Base-by-base conservation (phyloP, 108 stramenopile species). In the Nitzschia sp. region DNA sequence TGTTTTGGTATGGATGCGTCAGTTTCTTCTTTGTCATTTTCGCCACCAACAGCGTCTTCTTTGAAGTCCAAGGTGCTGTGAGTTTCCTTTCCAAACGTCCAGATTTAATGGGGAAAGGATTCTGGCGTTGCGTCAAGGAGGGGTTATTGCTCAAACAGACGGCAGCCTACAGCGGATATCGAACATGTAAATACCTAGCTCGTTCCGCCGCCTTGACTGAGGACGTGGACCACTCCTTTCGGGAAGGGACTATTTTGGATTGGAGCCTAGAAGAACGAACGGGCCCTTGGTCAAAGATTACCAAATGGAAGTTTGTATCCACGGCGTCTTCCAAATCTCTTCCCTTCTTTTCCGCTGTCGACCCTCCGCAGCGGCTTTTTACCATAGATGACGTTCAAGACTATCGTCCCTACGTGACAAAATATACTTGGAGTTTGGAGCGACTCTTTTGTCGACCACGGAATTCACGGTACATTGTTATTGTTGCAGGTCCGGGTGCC, bases 371-470 rank as follows among this genome's bases (percentile, higher is more conserved):
- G 38, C 69, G 73, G 55, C 19, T 82, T 17, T 78, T 71, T 47
- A 72, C 66, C 8, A 51, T 75, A 1, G 82, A 85, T 13, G 86
- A 88, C 63, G 64, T 84, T 3, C 76, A 33, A 27, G 84, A 78
- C 46, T 47, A 72, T 24, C 66, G 68, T 1, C 84, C 87, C 0
- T 78, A 81, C 57, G 56, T 88, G 38, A 88, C 87, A 0, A 31
- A 49, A 2, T 19, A 68, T 26, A 64, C 64, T 75, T 90, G 84
- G 84, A 54, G 59, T 13, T 73, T 84, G 24, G 76, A 77, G 29
- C 61, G 57, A 28, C 11, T 77, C 1, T 82, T 73, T 61, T 82
- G 81, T 38, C 60, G 76, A 13, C 59, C 60, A 3, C n/a, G 69
- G 27, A 60, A 74, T 29, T 49, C 56, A 5, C 49, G 81, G 11